phyloP scores from a whole-genome alignment of 1,284 basidiomycete species.

The Moniliophthora roreri region DNA sequence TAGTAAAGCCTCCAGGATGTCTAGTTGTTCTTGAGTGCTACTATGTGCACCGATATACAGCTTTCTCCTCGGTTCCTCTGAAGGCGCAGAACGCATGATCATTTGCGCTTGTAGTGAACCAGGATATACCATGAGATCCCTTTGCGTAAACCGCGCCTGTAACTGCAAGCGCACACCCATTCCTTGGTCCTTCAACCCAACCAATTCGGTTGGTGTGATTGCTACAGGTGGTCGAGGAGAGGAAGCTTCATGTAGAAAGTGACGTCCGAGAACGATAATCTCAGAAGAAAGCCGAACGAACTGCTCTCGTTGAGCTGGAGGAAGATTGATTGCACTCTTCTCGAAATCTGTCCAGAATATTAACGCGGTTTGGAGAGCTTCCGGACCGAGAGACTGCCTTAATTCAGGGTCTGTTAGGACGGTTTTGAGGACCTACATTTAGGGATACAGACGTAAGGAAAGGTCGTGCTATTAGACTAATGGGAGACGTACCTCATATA shows the following conservation, averaged over 20 bases:
- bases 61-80: slow-evolving; percentile 78
- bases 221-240: slow-evolving; percentile 61
- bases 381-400: slow-evolving; percentile 59
- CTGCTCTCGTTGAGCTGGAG: slow-evolving; percentile 70
- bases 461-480: slow-evolving; percentile 13
- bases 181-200: slow-evolving; percentile 67
- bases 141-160: slow-evolving; percentile 73
- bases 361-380: slow-evolving; percentile 81
- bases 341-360: slow-evolving; percentile 98
- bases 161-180: slow-evolving; percentile 68
- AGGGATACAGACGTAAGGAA: slow-evolving; percentile 11
- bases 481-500: slow-evolving; percentile 75
- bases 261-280: slow-evolving; percentile 85
- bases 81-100: slow-evolving; percentile 85
- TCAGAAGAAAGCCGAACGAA: slow-evolving; percentile 94
- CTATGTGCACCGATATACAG: slow-evolving; percentile 78
- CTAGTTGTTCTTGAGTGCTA: slow-evolving; percentile 68
- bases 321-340: slow-evolving; percentile 93
- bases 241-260: slow-evolving; percentile 74
- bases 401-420: slow-evolving; percentile 66
- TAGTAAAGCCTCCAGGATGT: slow-evolving; percentile 76
- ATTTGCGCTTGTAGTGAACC: slow-evolving; percentile 89
- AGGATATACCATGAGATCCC: slow-evolving; percentile 74
- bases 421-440: slow-evolving; percentile 56
- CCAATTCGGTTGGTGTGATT: slow-evolving; percentile 65